phyloP scores from a whole-genome alignment of 2,329 filamentous ascomycete genomes.

The Corniculantispora saksenae region DNA sequence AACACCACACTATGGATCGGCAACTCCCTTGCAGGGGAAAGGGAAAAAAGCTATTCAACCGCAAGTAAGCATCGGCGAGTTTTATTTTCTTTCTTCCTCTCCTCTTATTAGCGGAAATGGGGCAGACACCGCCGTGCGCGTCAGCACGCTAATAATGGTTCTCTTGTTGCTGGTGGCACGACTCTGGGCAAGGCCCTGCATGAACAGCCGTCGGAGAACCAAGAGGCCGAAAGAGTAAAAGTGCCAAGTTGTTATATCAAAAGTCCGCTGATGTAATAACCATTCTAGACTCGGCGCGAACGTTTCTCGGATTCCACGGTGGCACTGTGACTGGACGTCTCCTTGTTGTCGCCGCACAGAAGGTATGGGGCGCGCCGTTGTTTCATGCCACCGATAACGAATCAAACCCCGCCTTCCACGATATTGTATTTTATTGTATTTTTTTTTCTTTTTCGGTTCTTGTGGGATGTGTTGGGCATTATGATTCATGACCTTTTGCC shows the following conservation, averaged over 20 bases:
- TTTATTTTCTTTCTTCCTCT: neutral
- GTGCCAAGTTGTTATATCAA: no score
- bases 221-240: no score
- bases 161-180: neutral
- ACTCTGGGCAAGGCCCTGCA: neutral
- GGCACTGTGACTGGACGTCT: no score
- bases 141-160: neutral
- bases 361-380: no score
- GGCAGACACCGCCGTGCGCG: neutral
- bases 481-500: neutral
- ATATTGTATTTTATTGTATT: neutral
- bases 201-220: no score
- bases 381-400: no score
- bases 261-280: neutral
- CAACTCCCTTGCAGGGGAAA: neutral
- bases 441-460: neutral
- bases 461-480: no score
- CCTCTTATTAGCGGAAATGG: neutral
- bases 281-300: no score
- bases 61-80: neutral
- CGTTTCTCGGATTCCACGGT: no score
- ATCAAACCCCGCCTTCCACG: no score
- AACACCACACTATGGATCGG: neutral
- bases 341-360: no score
- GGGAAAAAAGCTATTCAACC: neutral